Conservation (phyloP, 495 filamentous ascomycete genomes). For the Astrocystis sublimbata region DNA sequence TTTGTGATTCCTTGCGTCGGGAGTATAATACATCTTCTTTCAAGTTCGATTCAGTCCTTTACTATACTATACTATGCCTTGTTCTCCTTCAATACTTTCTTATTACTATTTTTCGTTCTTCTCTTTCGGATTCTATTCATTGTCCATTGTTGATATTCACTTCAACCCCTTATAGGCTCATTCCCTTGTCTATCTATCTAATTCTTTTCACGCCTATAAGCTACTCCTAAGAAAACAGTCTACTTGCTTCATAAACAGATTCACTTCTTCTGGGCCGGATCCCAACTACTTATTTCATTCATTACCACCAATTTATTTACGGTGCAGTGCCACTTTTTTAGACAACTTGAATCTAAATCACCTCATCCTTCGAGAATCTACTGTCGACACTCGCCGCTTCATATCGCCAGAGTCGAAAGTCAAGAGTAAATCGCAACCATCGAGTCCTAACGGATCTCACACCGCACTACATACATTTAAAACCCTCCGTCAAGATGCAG, state of each 20-base stretch:
- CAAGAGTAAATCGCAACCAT: too few relatives aligned
- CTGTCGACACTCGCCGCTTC: too few relatives aligned
- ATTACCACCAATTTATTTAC: not conserved
- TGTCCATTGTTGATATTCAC: not conserved
- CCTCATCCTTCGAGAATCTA: too few relatives aligned
- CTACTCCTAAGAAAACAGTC: not conserved
- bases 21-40: too few relatives aligned
- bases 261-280: not conserved
- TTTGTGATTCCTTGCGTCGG: too few relatives aligned
- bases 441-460: too few relatives aligned
- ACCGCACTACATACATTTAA: not conserved
- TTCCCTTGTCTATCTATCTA: not conserved
- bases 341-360: too few relatives aligned
- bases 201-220: not conserved
- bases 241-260: not conserved
- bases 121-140: not conserved
- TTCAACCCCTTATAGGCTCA: too few relatives aligned
- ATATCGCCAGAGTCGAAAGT: too few relatives aligned
- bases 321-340: too few relatives aligned
- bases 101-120: not conserved
- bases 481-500: conserved; percentile 15
- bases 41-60: too few relatives aligned
- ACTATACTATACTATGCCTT: not conserved
- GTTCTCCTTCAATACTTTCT: not conserved
- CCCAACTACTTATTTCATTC: not conserved